A percentile compares a stretch with the other conserved stretches of the same genome.
phyloP scores from a whole-genome alignment of 179 eudicot species.

The Silene coronaria region DNA sequence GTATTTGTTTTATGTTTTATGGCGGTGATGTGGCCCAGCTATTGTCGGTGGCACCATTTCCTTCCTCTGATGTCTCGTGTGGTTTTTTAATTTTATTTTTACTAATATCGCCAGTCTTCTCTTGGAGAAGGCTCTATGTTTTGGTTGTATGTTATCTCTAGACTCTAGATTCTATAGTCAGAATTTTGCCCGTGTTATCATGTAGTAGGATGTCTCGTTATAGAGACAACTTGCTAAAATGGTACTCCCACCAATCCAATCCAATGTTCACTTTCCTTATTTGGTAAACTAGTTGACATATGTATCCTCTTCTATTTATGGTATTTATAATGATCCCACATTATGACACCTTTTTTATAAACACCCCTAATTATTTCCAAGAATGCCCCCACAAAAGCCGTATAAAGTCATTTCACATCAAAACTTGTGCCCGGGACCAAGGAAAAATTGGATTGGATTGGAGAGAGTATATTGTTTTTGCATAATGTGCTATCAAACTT shows the following conservation, averaged over 20 bases:
- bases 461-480: no score
- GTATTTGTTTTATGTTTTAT: slow-evolving; percentile 26
- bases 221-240: neutral
- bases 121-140: neutral
- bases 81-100: neutral
- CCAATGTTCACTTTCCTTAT: no score
- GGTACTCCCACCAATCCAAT: no score
- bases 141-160: neutral
- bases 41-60: neutral
- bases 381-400: no score
- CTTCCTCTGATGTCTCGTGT: neutral
- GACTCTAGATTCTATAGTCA: neutral
- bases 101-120: neutral
- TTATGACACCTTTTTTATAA: no score
- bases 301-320: no score
- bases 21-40: neutral
- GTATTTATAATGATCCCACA: no score
- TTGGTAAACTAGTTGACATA: no score
- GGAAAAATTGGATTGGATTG: no score
- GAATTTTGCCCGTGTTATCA: neutral
- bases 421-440: no score
- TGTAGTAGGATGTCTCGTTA: neutral
- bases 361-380: no score
- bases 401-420: no score
- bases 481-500: neutral